These are phyloP conservation scores for Cercophora newfieldiana DNA, from an alignment of 495 filamentous ascomycete genomes.

Conservation along the genomic window DNA sequence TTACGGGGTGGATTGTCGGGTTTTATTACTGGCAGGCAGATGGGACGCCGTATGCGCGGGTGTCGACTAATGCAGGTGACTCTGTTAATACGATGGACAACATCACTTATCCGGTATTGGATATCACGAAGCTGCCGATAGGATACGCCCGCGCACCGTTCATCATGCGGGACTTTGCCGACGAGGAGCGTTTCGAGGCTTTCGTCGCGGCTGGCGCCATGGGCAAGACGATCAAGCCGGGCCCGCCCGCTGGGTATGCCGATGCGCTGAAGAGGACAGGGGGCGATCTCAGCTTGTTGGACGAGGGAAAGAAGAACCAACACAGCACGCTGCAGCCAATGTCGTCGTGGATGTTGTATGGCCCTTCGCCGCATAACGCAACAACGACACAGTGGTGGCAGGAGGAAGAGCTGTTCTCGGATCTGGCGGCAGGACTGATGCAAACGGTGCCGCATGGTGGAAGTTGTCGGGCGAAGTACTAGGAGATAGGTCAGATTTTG, in stretches of 20 bases:
- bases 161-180: slow-evolving; percentile 29
- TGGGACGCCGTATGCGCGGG: slow-evolving; percentile 27
- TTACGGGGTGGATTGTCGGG: slow-evolving; percentile 50
- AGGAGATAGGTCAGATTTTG: too few species aligned
- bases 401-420: slow-evolving; percentile 2
- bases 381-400: background rate
- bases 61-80: background rate
- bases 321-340: slow-evolving; percentile 31
- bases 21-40: slow-evolving; percentile 50
- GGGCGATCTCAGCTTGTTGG: slow-evolving; percentile 9
- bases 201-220: slow-evolving; percentile 32
- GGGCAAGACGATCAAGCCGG: slow-evolving; percentile 30
- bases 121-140: slow-evolving; percentile 29
- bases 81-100: slow-evolving; percentile 26
- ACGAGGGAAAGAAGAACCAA: background rate
- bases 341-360: slow-evolving; percentile 35
- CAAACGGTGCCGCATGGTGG: background rate
- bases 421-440: background rate
- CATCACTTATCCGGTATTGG: slow-evolving; percentile 23
- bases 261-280: slow-evolving; percentile 23
- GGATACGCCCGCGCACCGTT: slow-evolving; percentile 35
- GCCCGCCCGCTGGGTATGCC: slow-evolving; percentile 26
- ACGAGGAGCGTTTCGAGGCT: slow-evolving; percentile 23
- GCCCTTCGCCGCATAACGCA: slow-evolving; percentile 22
- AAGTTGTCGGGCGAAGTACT: background rate